Evolutionary conservation across 108 stramenopile genomes (phyloP).

Genomic region (Epithemia pelagica): DNA sequence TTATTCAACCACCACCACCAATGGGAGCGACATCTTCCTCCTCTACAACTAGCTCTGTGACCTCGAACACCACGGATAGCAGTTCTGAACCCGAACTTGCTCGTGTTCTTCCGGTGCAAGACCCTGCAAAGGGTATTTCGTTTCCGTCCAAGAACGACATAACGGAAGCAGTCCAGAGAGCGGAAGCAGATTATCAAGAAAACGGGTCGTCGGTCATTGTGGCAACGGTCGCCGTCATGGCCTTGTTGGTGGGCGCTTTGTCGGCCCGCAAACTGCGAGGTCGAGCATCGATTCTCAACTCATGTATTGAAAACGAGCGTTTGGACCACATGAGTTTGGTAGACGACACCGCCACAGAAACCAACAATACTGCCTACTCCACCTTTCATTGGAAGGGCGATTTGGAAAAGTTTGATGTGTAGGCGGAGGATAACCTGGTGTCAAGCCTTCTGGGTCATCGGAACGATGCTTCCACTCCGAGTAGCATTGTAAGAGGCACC

Average conservation of each 20-base stretch:
- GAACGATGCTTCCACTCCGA: too few relatives aligned
- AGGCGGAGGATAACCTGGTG: too few relatives aligned
- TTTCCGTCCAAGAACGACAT: conserved; percentile 7
- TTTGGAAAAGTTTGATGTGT: conserved; percentile 87
- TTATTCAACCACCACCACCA: neutral
- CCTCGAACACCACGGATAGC: neutral
- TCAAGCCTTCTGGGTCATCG: too few relatives aligned
- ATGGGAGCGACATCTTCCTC: neutral
- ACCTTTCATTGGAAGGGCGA: conserved; percentile 64
- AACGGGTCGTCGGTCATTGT: conserved; percentile 45
- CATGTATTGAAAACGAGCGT: conserved; percentile 67
- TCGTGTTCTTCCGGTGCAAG: neutral
- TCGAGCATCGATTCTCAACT: conserved; percentile 33
- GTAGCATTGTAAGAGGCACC: too few relatives aligned
- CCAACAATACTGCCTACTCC: conserved; percentile 43
- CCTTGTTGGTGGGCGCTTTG: conserved; percentile 66
- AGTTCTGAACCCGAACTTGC: neutral
- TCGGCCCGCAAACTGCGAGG: conserved; percentile 51
- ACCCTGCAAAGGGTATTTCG: neutral
- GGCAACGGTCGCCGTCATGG: conserved; percentile 77
- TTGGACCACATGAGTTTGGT: neutral
- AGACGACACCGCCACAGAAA: conserved; percentile 54
- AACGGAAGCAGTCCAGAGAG: neutral
- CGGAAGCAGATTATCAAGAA: conserved; percentile 24
- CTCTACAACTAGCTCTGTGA: neutral